A percentile compares a stretch with the other conserved stretches of the same genome.
Conservation (phyloP, 2,329 filamentous ascomycete genomes). For the Colletotrichum sp. region DNA sequence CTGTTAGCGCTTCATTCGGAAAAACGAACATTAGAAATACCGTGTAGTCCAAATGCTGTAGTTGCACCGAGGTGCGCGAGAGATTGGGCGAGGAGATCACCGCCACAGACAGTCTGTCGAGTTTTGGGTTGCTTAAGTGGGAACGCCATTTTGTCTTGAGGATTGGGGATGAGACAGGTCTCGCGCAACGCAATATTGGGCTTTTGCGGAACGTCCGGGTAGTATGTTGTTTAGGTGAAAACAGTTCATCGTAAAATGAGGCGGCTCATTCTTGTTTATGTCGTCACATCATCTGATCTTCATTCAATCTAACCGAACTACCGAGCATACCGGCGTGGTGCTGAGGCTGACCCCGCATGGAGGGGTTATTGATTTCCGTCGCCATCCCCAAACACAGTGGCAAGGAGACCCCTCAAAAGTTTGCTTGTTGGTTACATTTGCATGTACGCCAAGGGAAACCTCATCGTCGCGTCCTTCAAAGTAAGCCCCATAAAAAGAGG, state of each 20-base stretch:
- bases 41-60: background rate
- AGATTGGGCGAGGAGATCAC: constrained; percentile 4
- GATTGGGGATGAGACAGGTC: background rate
- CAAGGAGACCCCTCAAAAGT: background rate
- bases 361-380: background rate
- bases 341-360: background rate
- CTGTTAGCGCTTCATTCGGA: background rate
- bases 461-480: background rate
- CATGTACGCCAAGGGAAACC: background rate
- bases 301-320: background rate
- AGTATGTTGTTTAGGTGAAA: background rate
- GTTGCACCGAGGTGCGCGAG: background rate
- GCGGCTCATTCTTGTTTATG: background rate
- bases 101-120: background rate
- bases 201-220: background rate
- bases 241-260: background rate
- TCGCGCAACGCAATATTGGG: background rate
- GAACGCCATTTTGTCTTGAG: background rate
- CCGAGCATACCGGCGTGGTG: background rate
- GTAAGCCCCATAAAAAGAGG: background rate
- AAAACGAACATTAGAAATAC: background rate
- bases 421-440: background rate
- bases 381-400: background rate
- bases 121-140: background rate
- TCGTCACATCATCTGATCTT: background rate